These are phyloP conservation scores for Polyplosphaeria fusca DNA, from an alignment of 495 filamentous ascomycete species.

Conservation along the genomic window DNA sequence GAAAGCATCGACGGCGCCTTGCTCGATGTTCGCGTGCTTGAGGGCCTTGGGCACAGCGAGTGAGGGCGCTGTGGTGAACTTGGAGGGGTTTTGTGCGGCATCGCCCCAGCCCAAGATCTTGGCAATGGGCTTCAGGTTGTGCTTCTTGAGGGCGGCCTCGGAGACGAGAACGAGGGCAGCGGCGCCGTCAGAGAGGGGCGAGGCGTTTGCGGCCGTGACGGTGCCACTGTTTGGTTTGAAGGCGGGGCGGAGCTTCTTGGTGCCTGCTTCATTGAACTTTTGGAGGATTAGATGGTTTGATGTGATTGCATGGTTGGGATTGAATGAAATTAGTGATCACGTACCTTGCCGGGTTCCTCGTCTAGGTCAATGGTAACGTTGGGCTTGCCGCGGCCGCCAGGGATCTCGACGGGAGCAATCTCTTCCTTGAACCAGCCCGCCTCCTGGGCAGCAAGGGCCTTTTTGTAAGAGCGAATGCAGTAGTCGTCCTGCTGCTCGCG, in stretches of 20 bases:
- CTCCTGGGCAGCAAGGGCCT: conserved; percentile 79
- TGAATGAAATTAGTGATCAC: conserved; percentile 1
- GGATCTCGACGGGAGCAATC: conserved; percentile 86
- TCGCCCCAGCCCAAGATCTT: conserved; percentile 97
- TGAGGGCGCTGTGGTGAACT: conserved; percentile 95
- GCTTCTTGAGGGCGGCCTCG: conserved; percentile 81
- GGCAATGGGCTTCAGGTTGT: conserved; percentile 82
- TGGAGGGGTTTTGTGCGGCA: conserved; percentile 80
- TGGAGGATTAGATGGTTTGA: not conserved
- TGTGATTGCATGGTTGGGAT: too few species aligned
- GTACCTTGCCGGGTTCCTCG: conserved; percentile 88
- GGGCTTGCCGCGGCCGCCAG: conserved; percentile 86
- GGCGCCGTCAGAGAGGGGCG: conserved; percentile 90
- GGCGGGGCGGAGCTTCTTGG: conserved; percentile 75
- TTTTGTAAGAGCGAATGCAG: conserved; percentile 86
- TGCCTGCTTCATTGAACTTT: conserved; percentile 86
- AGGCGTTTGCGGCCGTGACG: conserved; percentile 96
- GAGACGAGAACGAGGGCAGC: conserved; percentile 87
- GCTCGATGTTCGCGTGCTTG: conserved; percentile 77
- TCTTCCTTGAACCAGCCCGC: conserved; percentile 75
- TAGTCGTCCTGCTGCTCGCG: conserved; percentile 89
- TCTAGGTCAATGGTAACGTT: conserved; percentile 74
- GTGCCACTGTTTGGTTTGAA: conserved; percentile 82
- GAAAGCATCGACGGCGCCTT: conserved; percentile 78
- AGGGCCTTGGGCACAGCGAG: conserved; percentile 95